phyloP scores from a whole-genome alignment of 176 grass and related monocot genomes.

The Oryza australiensis region DNA sequence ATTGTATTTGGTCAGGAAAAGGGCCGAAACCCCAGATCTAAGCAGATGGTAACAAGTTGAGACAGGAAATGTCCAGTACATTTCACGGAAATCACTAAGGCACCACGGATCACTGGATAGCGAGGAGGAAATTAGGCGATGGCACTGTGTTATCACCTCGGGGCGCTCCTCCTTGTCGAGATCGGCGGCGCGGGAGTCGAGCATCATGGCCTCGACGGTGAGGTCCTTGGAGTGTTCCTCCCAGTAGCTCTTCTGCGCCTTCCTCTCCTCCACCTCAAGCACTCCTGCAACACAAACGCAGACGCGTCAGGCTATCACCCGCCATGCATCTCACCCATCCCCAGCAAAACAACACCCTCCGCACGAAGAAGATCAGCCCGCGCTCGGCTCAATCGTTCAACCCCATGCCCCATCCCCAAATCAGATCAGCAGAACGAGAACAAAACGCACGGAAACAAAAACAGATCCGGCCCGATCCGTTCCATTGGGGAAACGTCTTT shows the following conservation, averaged over 20 bases:
- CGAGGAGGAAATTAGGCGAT: background rate
- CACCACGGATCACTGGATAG: background rate
- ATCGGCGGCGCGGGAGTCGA: constrained; percentile 83
- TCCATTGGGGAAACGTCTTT: no score
- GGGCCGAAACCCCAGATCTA: background rate
- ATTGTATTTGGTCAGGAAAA: background rate
- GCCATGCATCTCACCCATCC: background rate
- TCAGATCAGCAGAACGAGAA: background rate
- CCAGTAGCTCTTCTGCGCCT: constrained; percentile 92
- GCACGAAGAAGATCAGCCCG: background rate
- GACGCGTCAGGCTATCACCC: background rate
- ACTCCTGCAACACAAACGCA: constrained; percentile 12
- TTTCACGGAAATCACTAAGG: background rate
- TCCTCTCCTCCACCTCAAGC: constrained; percentile 57
- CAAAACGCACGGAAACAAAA: background rate
- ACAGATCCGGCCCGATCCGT: constrained; percentile 34
- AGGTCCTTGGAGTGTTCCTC: constrained; percentile 92
- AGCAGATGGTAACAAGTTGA: background rate
- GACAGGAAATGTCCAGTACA: background rate
- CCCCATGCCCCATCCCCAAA: constrained; percentile 15
- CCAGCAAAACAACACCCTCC: background rate
- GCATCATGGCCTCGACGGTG: constrained; percentile 99
- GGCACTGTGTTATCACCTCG: constrained; percentile 46
- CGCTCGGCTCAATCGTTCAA: no score
- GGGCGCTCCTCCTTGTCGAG: constrained; percentile 95